These are phyloP conservation scores for Cymbopogon flexuosus DNA, from an alignment of 202 grass and related monocot species.

Conservation along the genomic window DNA sequence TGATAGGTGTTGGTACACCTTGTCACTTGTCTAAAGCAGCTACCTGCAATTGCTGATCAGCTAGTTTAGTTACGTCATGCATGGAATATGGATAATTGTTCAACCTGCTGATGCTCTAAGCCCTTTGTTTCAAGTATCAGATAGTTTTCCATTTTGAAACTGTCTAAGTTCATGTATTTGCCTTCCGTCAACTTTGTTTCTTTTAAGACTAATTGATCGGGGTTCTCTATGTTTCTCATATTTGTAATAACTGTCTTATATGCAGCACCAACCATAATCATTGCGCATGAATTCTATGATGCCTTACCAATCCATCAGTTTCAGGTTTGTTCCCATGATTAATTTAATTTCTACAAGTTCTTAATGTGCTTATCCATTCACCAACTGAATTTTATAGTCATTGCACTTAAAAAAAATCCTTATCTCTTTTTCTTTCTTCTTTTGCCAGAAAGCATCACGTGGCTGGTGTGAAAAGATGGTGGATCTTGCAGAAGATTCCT, in stretches of 20 bases:
- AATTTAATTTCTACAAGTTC: neutral
- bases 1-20: neutral
- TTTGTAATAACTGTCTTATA: constrained; percentile 21
- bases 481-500: constrained; percentile 70
- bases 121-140: neutral
- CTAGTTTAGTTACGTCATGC: neutral
- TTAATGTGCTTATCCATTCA: neutral
- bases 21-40: neutral
- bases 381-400: constrained; percentile 12
- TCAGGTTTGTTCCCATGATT: constrained; percentile 52
- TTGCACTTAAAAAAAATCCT: constrained; percentile 9
- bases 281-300: constrained; percentile 96
- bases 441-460: constrained; percentile 57
- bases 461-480: constrained; percentile 97
- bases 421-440: neutral
- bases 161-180: neutral
- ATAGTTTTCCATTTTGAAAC: neutral
- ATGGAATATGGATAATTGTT: neutral
- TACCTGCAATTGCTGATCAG: neutral
- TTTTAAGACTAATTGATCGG: neutral
- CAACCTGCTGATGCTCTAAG: constrained; percentile 6
- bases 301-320: constrained; percentile 87
- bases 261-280: constrained; percentile 79
- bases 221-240: constrained; percentile 6
- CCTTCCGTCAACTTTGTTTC: constrained; percentile 9